Evolutionary conservation across 2,329 filamentous ascomycete genomes (phyloP).

Genomic region (Colletotrichum sublineola): DNA sequence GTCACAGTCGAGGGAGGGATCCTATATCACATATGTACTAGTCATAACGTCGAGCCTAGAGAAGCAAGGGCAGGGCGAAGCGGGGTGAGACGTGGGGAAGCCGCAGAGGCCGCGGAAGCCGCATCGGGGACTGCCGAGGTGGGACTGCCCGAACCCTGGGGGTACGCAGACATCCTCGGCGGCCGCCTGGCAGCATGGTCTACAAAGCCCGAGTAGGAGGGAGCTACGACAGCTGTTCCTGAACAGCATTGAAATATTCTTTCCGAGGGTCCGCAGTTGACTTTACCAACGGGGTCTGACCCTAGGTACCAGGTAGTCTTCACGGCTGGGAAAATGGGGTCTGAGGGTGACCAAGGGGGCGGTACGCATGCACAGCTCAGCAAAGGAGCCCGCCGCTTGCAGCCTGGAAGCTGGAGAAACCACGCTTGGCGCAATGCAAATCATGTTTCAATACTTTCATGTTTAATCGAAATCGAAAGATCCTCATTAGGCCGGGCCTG

Average conservation of each 20-base stretch:
- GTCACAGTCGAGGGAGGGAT: background rate
- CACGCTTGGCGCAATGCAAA: background rate
- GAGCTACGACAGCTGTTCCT: background rate
- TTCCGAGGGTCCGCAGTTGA: background rate
- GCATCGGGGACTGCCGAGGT: slow-evolving; percentile 2
- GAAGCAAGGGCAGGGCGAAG: background rate
- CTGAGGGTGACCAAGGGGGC: background rate
- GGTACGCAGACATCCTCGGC: background rate
- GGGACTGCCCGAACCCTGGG: background rate
- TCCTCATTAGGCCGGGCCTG: background rate
- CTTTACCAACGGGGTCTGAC: background rate
- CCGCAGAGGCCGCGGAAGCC: background rate
- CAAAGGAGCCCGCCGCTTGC: background rate
- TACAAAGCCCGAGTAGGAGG: background rate
- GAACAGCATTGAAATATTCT: background rate
- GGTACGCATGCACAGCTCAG: background rate
- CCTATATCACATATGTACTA: background rate
- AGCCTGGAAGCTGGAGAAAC: background rate
- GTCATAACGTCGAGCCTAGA: background rate
- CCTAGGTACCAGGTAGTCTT: background rate
- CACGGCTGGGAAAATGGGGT: background rate
- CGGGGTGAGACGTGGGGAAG: background rate
- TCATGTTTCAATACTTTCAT: no score
- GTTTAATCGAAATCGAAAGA: background rate
- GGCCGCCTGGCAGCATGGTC: background rate